A percentile compares a stretch with the other conserved stretches of the same genome.
Evolutionary conservation across 768 basidiomycete genomes (phyloP).

Genomic region (Termitomyces sp.): DNA sequence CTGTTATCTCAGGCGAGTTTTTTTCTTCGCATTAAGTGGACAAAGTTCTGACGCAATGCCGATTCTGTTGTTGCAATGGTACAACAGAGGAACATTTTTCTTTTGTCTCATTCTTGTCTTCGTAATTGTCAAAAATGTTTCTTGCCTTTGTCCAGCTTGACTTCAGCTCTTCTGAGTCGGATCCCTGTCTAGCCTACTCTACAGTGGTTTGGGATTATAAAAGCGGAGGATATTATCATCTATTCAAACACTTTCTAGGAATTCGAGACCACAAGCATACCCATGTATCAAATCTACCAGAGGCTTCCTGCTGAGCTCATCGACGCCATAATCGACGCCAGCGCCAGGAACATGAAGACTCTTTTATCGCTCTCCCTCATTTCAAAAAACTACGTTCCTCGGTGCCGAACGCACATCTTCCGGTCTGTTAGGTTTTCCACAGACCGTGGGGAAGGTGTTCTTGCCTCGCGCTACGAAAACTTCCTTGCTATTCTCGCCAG

Average conservation of each 20-base stretch:
- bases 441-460: neutral
- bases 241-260: neutral
- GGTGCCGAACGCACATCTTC: conserved; percentile 6
- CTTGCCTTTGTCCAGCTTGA: neutral
- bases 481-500: conserved; percentile 1
- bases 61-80: neutral
- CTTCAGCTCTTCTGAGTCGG: neutral
- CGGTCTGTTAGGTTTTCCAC: conserved; percentile 3
- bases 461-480: neutral
- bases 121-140: neutral
- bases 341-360: neutral
- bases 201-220: neutral
- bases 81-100: neutral
- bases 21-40: neutral
- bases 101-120: neutral
- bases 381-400: neutral
- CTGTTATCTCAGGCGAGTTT: neutral
- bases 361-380: conserved; percentile 1
- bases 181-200: neutral
- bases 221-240: neutral
- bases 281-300: neutral
- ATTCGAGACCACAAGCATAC: neutral
- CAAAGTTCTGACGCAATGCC: neutral
- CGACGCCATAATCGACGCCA: conserved; percentile 10
- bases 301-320: conserved; percentile 10